These are phyloP conservation scores for Pontederia crassipes DNA, from an alignment of 176 grass and related monocot genomes.

Conservation along the genomic window DNA sequence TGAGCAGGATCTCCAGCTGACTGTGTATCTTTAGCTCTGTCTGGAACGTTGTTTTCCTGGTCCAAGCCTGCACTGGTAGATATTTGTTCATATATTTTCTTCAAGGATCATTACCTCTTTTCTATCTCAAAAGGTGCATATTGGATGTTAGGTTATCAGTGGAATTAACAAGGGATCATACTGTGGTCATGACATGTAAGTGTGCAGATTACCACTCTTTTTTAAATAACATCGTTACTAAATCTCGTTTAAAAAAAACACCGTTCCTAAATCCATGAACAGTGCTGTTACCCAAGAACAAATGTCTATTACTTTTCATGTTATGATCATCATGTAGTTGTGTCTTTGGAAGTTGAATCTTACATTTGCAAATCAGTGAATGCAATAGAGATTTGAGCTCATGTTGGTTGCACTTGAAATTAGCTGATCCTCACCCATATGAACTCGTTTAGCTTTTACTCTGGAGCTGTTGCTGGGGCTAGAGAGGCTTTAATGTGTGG, in stretches of 20 bases:
- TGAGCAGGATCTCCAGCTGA: slow-evolving; percentile 45
- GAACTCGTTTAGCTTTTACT: slow-evolving; percentile 41
- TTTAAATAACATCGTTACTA: not conserved
- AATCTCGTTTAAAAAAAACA: not conserved
- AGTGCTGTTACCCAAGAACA: not conserved
- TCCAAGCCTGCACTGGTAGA: slow-evolving; percentile 48
- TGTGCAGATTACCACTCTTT: not conserved
- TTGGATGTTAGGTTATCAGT: slow-evolving; percentile 47
- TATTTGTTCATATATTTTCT: not conserved
- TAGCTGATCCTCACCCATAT: not conserved
- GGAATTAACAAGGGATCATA: slow-evolving; percentile 58
- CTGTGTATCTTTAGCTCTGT: slow-evolving; percentile 52
- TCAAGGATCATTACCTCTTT: slow-evolving; percentile 11
- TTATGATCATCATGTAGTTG: not conserved
- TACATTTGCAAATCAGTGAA: too few relatives aligned
- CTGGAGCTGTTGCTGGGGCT: slow-evolving; percentile 51
- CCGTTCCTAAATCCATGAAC: not conserved
- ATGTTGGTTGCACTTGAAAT: slow-evolving; percentile 12
- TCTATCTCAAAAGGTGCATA: slow-evolving; percentile 9
- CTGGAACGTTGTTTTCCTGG: slow-evolving; percentile 55
- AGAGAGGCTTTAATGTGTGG: slow-evolving; percentile 61
- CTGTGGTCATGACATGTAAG: slow-evolving; percentile 68
- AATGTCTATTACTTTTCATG: not conserved
- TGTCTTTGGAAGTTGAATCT: too few relatives aligned
- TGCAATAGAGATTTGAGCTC: slow-evolving; percentile 1